These are phyloP conservation scores for Pterocarpus santalinus DNA, from an alignment of 306 rosid genomes.

Conservation along the genomic window DNA sequence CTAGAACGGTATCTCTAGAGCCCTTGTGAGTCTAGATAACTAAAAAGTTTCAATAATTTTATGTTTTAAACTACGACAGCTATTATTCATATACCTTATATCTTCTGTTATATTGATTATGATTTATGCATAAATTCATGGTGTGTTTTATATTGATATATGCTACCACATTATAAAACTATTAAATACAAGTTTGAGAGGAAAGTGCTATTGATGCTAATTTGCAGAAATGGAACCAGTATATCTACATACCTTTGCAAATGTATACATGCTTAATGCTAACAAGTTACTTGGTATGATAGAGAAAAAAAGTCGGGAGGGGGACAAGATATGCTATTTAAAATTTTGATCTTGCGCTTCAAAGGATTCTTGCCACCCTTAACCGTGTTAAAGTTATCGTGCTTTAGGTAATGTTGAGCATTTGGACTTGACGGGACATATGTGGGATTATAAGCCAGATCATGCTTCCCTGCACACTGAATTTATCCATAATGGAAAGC, in stretches of 20 bases:
- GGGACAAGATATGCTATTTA: background rate
- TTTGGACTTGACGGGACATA: constrained; percentile 79
- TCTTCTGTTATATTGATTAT: background rate
- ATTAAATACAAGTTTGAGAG: constrained; percentile 6
- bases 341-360: background rate
- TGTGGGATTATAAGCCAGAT: constrained; percentile 58
- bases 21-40: constrained; percentile 22
- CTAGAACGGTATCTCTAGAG: constrained; percentile 8
- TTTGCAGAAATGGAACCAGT: background rate
- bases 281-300: background rate
- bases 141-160: background rate
- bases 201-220: constrained; percentile 13
- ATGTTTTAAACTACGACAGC: constrained; percentile 34
- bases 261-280: background rate
- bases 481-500: constrained; percentile 53
- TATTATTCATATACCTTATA: background rate
- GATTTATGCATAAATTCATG: background rate
- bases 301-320: background rate
- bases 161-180: background rate
- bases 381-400: constrained; percentile 20
- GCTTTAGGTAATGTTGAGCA: constrained; percentile 70
- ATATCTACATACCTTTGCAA: background rate
- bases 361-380: constrained; percentile 13
- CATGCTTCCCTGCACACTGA: constrained; percentile 54
- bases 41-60: constrained; percentile 22